Evolutionary conservation across 2,329 filamentous ascomycete species (phyloP).

Genomic region (Karstenula rhodostoma): DNA sequence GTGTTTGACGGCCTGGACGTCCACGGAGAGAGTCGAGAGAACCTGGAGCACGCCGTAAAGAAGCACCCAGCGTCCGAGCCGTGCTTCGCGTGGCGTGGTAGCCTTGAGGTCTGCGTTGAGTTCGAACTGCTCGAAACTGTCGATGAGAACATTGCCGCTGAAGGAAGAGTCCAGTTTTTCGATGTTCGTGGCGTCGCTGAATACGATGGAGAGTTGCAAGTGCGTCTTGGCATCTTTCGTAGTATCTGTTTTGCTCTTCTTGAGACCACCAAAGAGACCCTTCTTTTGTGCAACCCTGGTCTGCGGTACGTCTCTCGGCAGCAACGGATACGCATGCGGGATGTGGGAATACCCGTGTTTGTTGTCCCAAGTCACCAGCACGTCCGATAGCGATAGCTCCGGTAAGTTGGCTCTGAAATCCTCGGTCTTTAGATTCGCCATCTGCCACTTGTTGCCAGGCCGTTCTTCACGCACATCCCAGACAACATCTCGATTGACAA

Average conservation of each 20-base stretch:
- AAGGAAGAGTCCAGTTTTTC: slow-evolving; percentile 49
- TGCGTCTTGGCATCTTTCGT: slow-evolving; percentile 50
- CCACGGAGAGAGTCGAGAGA: slow-evolving; percentile 53
- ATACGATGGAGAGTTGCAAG: slow-evolving; percentile 49
- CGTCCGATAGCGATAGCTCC: slow-evolving; percentile 71
- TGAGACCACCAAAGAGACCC: slow-evolving; percentile 43
- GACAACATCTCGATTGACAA: slow-evolving; percentile 71
- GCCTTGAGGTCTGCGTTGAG: slow-evolving; percentile 44
- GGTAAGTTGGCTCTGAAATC: slow-evolving; percentile 53
- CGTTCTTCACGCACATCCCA: slow-evolving; percentile 72
- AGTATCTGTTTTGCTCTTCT: slow-evolving; percentile 45
- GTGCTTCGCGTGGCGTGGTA: slow-evolving; percentile 50
- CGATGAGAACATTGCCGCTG: slow-evolving; percentile 50
- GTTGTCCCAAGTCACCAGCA: slow-evolving; percentile 71
- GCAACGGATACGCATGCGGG: slow-evolving; percentile 70
- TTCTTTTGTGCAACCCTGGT: slow-evolving; percentile 44
- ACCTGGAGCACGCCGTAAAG: slow-evolving; percentile 54
- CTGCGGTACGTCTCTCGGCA: slow-evolving; percentile 56
- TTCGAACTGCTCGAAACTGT: slow-evolving; percentile 53
- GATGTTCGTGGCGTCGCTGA: slow-evolving; percentile 52
- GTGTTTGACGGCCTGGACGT: slow-evolving; percentile 49
- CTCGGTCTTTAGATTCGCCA: slow-evolving; percentile 53
- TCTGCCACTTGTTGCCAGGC: slow-evolving; percentile 70
- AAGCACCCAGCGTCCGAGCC: slow-evolving; percentile 55
- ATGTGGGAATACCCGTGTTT: slow-evolving; percentile 61